Percentiles rank a stretch among this genome's conserved stretches.
Conservation (phyloP, 768 basidiomycete genomes). For the Cystobasidium onofrii region DNA sequence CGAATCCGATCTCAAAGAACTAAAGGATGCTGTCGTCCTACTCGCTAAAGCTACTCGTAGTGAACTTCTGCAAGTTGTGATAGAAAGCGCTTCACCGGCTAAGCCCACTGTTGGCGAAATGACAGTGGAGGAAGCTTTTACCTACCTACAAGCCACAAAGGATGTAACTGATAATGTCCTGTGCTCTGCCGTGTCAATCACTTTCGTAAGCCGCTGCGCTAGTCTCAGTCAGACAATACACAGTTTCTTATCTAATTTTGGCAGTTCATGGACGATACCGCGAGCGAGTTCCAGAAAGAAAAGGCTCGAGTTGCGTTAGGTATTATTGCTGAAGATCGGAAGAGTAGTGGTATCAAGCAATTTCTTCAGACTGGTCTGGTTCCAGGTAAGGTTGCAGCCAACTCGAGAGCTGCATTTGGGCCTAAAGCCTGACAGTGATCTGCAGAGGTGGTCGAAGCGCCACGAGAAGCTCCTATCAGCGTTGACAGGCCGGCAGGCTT, state of each 20-base stretch:
- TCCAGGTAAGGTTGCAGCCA: constrained; percentile 30
- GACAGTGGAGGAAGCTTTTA: constrained; percentile 31
- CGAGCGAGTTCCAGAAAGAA: constrained; percentile 15
- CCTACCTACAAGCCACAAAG: constrained; percentile 53
- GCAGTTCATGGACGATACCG: constrained; percentile 32
- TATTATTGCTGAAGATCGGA: constrained; percentile 61
- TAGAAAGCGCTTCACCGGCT: neutral
- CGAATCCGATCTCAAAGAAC: constrained; percentile 16
- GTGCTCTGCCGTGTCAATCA: constrained; percentile 55
- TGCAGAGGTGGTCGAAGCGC: neutral
- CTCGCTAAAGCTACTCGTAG: constrained; percentile 47
- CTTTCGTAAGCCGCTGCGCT: constrained; percentile 63
- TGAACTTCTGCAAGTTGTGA: constrained; percentile 11
- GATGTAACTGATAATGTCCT: constrained; percentile 73
- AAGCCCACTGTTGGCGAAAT: neutral
- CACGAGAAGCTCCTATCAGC: constrained; percentile 29
- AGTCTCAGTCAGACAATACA: constrained; percentile 31
- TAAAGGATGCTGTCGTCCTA: constrained; percentile 54
- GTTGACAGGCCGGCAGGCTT: constrained; percentile 70
- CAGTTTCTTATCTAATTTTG: neutral
- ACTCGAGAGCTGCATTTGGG: too few species aligned
- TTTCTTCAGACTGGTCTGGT: constrained; percentile 62
- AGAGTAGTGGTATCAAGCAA: constrained; percentile 62
- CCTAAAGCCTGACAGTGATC: constrained; percentile 51
- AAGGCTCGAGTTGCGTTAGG: constrained; percentile 54